These are phyloP conservation scores for Zizania latifolia DNA, from an alignment of 176 grass and related monocot genomes.

Conservation along the genomic window DNA sequence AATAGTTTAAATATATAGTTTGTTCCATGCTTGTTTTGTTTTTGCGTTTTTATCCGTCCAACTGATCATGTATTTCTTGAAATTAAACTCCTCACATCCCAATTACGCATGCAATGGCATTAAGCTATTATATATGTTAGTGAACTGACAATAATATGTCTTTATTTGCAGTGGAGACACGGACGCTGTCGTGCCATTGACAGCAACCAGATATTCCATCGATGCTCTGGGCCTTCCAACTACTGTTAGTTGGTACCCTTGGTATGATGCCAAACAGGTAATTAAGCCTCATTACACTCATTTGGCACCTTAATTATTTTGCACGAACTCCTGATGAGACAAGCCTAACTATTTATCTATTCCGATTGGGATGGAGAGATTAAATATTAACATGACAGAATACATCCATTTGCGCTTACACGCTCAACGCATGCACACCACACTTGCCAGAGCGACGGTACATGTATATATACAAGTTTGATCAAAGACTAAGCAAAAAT, in stretches of 20 bases:
- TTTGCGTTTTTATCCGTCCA: neutral
- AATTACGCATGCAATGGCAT: neutral
- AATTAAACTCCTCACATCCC: no score
- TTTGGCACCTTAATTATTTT: neutral
- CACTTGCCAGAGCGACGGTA: no score
- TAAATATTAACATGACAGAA: neutral
- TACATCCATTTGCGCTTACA: no score
- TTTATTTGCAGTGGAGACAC: constrained; percentile 66
- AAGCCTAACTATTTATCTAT: neutral
- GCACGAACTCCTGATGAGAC: no score
- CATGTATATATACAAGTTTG: no score
- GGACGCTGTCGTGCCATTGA: constrained; percentile 63
- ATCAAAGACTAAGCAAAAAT: no score
- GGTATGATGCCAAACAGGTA: constrained; percentile 56
- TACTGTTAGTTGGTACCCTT: constrained; percentile 49
- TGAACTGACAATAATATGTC: neutral
- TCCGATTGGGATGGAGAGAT: neutral
- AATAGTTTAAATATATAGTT: neutral
- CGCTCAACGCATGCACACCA: no score
- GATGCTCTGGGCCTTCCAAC: constrained; percentile 58
- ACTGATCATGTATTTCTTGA: neutral
- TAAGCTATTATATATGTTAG: neutral
- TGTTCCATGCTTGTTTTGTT: no score
- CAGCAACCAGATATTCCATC: constrained; percentile 72
- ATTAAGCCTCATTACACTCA: constrained; percentile 6